Evolutionary conservation across 2,329 filamentous ascomycete species (phyloP), one percentile per base, ranked within the genome.

Genomic region (Stagonosporopsis chrysanthemi): DNA sequence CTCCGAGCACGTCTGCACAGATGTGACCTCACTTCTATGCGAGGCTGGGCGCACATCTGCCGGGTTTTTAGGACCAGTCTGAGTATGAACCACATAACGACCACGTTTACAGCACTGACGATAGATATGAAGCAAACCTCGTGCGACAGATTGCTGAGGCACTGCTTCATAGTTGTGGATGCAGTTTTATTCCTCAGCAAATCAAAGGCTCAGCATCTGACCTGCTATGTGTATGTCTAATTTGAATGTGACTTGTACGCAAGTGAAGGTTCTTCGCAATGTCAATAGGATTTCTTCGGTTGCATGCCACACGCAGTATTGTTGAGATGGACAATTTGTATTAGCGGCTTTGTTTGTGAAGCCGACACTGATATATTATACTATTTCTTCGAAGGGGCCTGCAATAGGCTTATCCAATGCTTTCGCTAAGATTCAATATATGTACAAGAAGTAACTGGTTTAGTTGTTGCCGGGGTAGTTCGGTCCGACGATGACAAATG

Each of bases 401-500:
- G 14, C 2, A 26, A 17, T 26, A 23, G 41, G 47, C 35, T 4
- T 26, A 5, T n/a, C 8, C 28, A 24, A 23, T 2, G 24, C 33
- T 41, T n/a, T 47, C 54, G 48, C 54, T 56, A 56, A 52, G 36
- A 39, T 38, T 23, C 38, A 47, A 43, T 33, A 17, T 56, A 43
- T 52, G 7, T 52, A 56, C 47, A 52, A 43, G 36, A 56, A 56
- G 8, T 7, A 29, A 14, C 4, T 6, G 6, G 7, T 36, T 46
- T 46, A 36, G 29, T 23, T 24, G 19, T 35, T 8, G n/a, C 24
- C 28, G 6, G 12, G 35, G 23, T 19, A 43, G 40, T 56, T 46
- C 47, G 42, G 36, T 23, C 31, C n/a, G 14, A 44, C 42, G 39
- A 68, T 63, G 26, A 64, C 59, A 45, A 66, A 54, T 23, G 63